Percentiles rank a stretch among this genome's conserved stretches.
These are phyloP conservation scores for Tolypocladium album DNA, from an alignment of 2,329 filamentous ascomycete genomes.

Conservation along the genomic window DNA sequence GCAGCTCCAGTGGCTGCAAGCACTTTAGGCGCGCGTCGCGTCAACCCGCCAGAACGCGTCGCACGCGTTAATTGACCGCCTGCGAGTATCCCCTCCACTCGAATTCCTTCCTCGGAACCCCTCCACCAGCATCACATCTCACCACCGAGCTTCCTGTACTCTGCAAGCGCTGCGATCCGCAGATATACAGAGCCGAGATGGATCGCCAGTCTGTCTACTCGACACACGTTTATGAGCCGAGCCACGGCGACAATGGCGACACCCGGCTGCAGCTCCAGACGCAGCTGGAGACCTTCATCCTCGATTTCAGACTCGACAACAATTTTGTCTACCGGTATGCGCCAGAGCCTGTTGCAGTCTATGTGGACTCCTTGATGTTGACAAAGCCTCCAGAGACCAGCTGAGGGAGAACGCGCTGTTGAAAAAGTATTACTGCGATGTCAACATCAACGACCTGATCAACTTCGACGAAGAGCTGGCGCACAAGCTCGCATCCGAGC, in stretches of 20 bases:
- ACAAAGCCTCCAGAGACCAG: slow-evolving; percentile 60
- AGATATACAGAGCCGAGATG: slow-evolving; percentile 37
- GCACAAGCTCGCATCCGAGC: slow-evolving; percentile 79
- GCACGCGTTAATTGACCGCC: slow-evolving; percentile 9
- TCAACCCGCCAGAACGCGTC: slow-evolving; percentile 5
- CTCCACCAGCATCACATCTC: slow-evolving; percentile 6
- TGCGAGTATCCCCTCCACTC: not conserved
- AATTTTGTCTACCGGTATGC: slow-evolving; percentile 82
- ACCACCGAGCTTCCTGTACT: not conserved
- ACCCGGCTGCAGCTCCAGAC: slow-evolving; percentile 62
- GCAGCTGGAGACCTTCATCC: slow-evolving; percentile 79
- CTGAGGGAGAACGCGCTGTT: slow-evolving; percentile 88
- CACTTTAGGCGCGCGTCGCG: slow-evolving; percentile 18
- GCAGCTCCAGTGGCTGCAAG: slow-evolving; percentile 12
- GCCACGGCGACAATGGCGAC: slow-evolving; percentile 55
- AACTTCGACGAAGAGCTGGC: slow-evolving; percentile 94
- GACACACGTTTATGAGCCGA: slow-evolving; percentile 66
- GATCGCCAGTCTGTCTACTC: slow-evolving; percentile 84
- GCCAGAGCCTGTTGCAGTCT: not conserved
- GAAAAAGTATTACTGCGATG: slow-evolving; percentile 91
- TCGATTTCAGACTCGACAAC: slow-evolving; percentile 90
- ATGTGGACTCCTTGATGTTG: not conserved
- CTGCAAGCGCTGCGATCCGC: slow-evolving; percentile 3
- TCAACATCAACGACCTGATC: slow-evolving; percentile 92
- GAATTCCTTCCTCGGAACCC: slow-evolving; percentile 10